These are phyloP conservation scores for Collybia nuda DNA, from an alignment of 768 basidiomycete species.

Conservation along the genomic window DNA sequence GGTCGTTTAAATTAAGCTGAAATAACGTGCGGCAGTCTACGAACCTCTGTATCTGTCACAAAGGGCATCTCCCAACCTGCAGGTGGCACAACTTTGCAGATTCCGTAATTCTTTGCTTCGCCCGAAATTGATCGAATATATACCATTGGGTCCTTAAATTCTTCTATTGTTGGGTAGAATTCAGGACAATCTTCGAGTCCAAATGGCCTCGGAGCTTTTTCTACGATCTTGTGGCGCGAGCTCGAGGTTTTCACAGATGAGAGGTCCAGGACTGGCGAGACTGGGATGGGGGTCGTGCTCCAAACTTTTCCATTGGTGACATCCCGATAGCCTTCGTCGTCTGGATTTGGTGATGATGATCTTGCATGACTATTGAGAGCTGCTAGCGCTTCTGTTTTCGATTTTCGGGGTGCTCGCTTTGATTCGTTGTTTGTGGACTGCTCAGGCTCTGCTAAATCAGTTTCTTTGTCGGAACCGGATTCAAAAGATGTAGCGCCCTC, in stretches of 20 bases:
- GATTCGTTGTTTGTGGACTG: slow-evolving; percentile 40
- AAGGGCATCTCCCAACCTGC: slow-evolving; percentile 95
- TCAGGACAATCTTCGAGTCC: slow-evolving; percentile 87
- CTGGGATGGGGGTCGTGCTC: slow-evolving; percentile 58
- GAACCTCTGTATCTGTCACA: slow-evolving; percentile 89
- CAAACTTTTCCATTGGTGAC: slow-evolving; percentile 49
- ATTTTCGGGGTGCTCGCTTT: slow-evolving; percentile 82
- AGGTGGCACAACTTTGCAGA: slow-evolving; percentile 96
- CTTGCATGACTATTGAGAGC: slow-evolving; percentile 71
- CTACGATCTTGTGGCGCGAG: slow-evolving; percentile 40
- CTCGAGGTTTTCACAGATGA: slow-evolving; percentile 68
- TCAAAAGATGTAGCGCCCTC: slow-evolving; percentile 72
- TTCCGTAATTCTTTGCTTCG: slow-evolving; percentile 74
- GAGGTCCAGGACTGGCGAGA: slow-evolving; percentile 64
- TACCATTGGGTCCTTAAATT: slow-evolving; percentile 92
- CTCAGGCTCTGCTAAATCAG: slow-evolving; percentile 33
- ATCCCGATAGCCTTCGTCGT: slow-evolving; percentile 49
- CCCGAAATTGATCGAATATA: slow-evolving; percentile 85
- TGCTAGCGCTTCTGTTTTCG: slow-evolving; percentile 84
- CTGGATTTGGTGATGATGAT: slow-evolving; percentile 52
- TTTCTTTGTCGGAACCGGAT: slow-evolving; percentile 37
- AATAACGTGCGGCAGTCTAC: slow-evolving; percentile 24
- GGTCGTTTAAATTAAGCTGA: slow-evolving; percentile 42
- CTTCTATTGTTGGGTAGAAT: slow-evolving; percentile 85
- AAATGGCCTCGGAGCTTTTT: slow-evolving; percentile 67